Evolutionary conservation across 306 rosid species (phyloP).

Genomic region (Ceratonia siliqua): DNA sequence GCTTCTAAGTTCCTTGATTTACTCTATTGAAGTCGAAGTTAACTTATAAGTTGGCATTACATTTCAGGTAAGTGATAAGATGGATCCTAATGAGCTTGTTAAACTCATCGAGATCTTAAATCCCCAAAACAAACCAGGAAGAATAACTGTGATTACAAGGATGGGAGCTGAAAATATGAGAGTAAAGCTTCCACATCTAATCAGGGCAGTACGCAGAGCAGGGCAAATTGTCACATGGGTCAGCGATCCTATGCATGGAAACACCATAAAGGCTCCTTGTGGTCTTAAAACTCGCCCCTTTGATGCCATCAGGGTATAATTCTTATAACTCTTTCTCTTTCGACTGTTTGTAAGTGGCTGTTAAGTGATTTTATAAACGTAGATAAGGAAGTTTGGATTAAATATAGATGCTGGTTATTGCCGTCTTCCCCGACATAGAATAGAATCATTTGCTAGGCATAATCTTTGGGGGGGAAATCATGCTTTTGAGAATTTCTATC

Average conservation of each 20-base stretch:
- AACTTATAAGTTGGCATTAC: conserved; percentile 16
- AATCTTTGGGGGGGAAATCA: conserved; percentile 17
- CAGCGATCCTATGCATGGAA: conserved; percentile 99
- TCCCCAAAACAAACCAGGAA: conserved; percentile 93
- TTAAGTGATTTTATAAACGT: neutral
- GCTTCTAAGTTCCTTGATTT: neutral
- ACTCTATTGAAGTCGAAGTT: neutral
- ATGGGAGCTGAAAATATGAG: conserved; percentile 99
- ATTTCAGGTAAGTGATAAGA: conserved; percentile 90
- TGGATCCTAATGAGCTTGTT: conserved; percentile 92
- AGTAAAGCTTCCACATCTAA: conserved; percentile 97
- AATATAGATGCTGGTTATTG: conserved; percentile 11
- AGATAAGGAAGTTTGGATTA: neutral
- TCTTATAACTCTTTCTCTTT: conserved; percentile 17
- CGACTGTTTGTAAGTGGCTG: neutral
- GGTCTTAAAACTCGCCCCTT: conserved; percentile 99
- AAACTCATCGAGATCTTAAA: conserved; percentile 88
- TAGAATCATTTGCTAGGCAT: conserved; percentile 2
- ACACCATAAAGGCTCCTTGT: conserved; percentile 98
- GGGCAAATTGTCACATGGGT: conserved; percentile 99
- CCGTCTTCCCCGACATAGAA: neutral
- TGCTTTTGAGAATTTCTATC: neutral
- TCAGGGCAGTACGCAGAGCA: conserved; percentile 86
- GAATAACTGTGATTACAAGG: conserved; percentile 85
- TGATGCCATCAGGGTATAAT: conserved; percentile 84